Base-by-base conservation (phyloP, 768 basidiomycete genomes). In the Lentinula detonsa region DNA sequence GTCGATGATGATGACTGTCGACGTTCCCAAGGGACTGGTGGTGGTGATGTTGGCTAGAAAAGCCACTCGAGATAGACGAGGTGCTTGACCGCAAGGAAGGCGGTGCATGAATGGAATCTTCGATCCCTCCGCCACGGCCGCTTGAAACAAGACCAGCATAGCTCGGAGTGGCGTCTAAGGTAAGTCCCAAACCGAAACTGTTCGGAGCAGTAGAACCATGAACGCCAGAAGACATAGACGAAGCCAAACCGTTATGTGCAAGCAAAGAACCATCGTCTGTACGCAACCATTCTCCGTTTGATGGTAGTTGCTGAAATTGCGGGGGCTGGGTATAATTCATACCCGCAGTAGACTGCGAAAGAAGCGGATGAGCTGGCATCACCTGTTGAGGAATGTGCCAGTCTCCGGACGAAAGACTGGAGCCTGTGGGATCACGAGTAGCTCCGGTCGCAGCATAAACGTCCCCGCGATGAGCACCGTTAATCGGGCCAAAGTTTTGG, bases 241-340 rank as follows among this genome's bases (percentile, higher is more conserved):
- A 23, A 4, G n/a, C n/a, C 10, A 52, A 8, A 42, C 15, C 11
- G 37, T 31, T 40, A 13, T 51, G 50, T 42, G 49, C 18, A 31
- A 60, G 16, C 35, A 49, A 51, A 3, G 48, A 40, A 6, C 23
- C 35, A 34, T 65, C 64, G 21, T 66, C 66, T 45, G 62, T 57
- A 34, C 64, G 62, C 28, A 66, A 35, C 66, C 66, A 66, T 40
- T 63, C 65, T 13, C 63, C 61, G 23, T 37, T 59, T 42, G 37
- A 59, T 15, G 33, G 31, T 8, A 53, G 23, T 10, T 60, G 59
- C 21, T 54, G 62, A 11, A 55, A 33, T 18, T 60, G 58, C 16
- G 54, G 58, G 8, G 48, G 23, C 52, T 63, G 62, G 13, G 11
- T 51, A 15, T 15, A 43, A 16, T 13, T 43, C n/a, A 56, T 4